Percentiles rank a stretch among this genome's conserved stretches.
Evolutionary conservation across 176 grass and related monocot species (phyloP).

Genomic region (Zea luxurians): DNA sequence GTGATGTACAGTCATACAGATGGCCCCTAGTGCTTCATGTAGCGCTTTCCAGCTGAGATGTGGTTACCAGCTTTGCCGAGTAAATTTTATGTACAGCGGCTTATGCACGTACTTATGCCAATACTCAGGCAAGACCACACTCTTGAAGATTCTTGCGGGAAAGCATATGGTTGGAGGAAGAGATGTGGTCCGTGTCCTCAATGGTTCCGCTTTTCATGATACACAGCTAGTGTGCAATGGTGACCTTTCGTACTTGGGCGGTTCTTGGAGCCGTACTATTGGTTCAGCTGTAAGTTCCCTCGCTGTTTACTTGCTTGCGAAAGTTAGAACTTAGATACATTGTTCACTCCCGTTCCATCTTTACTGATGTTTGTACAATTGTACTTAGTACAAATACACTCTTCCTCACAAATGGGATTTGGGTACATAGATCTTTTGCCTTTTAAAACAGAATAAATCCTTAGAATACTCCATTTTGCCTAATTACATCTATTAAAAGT

Average conservation of each 20-base stretch:
- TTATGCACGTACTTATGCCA: slow-evolving; percentile 26
- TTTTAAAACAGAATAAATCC: background rate
- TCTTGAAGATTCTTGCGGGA: slow-evolving; percentile 91
- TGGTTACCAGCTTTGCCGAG: background rate
- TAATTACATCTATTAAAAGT: slow-evolving; percentile 1
- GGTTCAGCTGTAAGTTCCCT: slow-evolving; percentile 73
- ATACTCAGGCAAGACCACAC: slow-evolving; percentile 88
- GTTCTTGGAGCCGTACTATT: slow-evolving; percentile 91
- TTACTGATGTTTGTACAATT: background rate
- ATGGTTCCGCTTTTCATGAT: slow-evolving; percentile 93
- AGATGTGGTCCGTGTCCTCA: slow-evolving; percentile 84
- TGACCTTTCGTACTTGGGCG: slow-evolving; percentile 79
- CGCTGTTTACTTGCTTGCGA: slow-evolving; percentile 25
- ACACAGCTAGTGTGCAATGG: slow-evolving; percentile 86
- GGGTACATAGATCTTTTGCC: background rate
- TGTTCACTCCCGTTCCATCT: background rate
- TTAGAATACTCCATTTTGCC: background rate
- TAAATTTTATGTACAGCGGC: background rate
- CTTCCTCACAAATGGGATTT: slow-evolving; percentile 6
- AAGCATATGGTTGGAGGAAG: slow-evolving; percentile 99
- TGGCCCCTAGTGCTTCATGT: background rate
- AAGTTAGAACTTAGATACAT: background rate
- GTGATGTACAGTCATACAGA: background rate
- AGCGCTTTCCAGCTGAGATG: background rate
- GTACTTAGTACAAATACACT: too few species aligned